Conservation (phyloP, 2,329 filamentous ascomycete genomes). For the Pyricularia grisea region DNA sequence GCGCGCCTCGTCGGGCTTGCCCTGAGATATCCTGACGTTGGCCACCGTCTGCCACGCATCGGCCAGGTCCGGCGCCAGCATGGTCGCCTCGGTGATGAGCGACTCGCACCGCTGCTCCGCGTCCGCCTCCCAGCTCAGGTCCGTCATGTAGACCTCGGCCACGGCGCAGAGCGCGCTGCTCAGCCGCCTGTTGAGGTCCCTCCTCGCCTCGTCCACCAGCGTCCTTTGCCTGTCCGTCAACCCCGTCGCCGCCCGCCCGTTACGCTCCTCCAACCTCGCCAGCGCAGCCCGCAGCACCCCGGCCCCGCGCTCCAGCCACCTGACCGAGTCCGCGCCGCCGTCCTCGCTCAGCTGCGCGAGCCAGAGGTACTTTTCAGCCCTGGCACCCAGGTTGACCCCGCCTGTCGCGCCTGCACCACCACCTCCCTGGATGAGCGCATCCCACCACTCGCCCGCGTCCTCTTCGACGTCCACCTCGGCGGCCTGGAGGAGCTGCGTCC, state of each 20-base stretch:
- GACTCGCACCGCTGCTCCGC: slow-evolving; percentile 82
- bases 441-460: slow-evolving; percentile 40
- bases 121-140: slow-evolving; percentile 85
- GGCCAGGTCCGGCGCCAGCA: slow-evolving; percentile 70
- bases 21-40: slow-evolving; percentile 86
- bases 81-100: slow-evolving; percentile 80
- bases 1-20: slow-evolving; percentile 67
- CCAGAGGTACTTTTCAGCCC: slow-evolving; percentile 90
- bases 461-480: slow-evolving; percentile 57
- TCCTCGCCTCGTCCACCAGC: slow-evolving; percentile 30
- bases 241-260: slow-evolving; percentile 1
- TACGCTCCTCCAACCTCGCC: slow-evolving; percentile 42
- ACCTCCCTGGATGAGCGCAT: background rate
- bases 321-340: slow-evolving; percentile 55
- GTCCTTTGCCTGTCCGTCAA: slow-evolving; percentile 17
- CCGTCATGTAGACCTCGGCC: slow-evolving; percentile 97
- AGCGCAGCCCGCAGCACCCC: slow-evolving; percentile 64
- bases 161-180: slow-evolving; percentile 90
- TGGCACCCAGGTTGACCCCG: slow-evolving; percentile 61
- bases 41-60: slow-evolving; percentile 95
- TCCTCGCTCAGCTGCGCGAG: slow-evolving; percentile 79
- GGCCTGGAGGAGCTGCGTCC: slow-evolving; percentile 62
- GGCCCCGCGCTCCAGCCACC: slow-evolving; percentile 63
- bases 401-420: slow-evolving; percentile 61
- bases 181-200: slow-evolving; percentile 70